These are phyloP conservation scores for Neonectria faginata DNA, from an alignment of 2,329 filamentous ascomycete species.

Conservation along the genomic window DNA sequence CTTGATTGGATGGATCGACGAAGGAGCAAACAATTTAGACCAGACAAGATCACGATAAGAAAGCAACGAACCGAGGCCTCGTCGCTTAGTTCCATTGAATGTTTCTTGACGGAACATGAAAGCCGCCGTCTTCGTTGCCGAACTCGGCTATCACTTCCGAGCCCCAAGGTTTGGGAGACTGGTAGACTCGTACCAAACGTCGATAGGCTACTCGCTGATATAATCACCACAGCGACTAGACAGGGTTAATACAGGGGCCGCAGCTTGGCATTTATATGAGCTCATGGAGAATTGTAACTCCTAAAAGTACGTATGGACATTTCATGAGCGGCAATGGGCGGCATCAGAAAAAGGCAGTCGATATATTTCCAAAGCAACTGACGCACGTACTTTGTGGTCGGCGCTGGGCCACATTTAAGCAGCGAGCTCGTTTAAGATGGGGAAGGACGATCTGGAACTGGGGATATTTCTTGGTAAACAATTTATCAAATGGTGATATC, in stretches of 20 bases:
- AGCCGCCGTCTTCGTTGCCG: constrained; percentile 14
- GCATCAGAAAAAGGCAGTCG: constrained; percentile 17
- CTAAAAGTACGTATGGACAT: constrained; percentile 1
- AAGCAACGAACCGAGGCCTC: background rate
- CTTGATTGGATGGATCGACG: constrained; percentile 10
- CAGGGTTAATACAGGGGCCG: no score
- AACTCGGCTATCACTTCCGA: constrained; percentile 24
- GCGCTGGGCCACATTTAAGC: background rate
- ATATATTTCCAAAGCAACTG: background rate
- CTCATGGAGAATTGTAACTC: background rate
- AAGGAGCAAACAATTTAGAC: background rate
- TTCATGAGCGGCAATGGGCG: constrained; percentile 31
- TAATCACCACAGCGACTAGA: background rate
- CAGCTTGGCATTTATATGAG: background rate
- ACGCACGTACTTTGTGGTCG: background rate
- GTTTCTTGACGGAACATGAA: background rate
- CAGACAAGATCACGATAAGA: no score
- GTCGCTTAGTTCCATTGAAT: background rate
- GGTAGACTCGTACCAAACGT: constrained; percentile 10
- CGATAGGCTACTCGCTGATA: constrained; percentile 9
- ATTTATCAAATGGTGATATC: no score
- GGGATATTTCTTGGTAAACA: no score
- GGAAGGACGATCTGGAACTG: no score
- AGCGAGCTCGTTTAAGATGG: no score
- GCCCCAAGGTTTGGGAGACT: background rate